A percentile compares a stretch with the other conserved stretches of the same genome.
phyloP scores from a whole-genome alignment of 768 basidiomycete genomes.

The Suillus placidus region DNA sequence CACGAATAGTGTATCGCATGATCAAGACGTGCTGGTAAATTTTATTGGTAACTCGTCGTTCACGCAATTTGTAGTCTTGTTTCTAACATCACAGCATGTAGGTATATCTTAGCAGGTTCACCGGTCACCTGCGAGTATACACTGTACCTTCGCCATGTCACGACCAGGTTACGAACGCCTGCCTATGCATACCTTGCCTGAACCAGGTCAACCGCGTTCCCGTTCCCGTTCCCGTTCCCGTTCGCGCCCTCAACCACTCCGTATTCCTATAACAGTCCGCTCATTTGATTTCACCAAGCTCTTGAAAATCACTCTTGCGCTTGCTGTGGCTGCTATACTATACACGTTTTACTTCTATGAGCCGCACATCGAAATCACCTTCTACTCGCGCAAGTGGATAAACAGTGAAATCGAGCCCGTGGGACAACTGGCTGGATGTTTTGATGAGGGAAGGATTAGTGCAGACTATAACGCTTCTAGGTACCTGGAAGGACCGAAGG shows the following conservation, averaged over 20 bases:
- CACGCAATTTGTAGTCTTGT: not conserved
- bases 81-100: not conserved
- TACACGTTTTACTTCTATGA: slow-evolving; percentile 67
- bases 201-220: slow-evolving; percentile 31
- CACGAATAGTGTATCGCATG: not conserved
- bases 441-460: slow-evolving; percentile 61
- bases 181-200: slow-evolving; percentile 48
- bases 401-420: slow-evolving; percentile 67
- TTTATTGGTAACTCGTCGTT: not conserved
- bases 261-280: slow-evolving; percentile 29
- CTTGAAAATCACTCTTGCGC: slow-evolving; percentile 49
- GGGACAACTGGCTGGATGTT: slow-evolving; percentile 72
- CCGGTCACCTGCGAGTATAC: not conserved
- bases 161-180: slow-evolving; percentile 50
- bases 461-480: slow-evolving; percentile 68
- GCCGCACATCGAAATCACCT: slow-evolving; percentile 82
- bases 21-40: not conserved
- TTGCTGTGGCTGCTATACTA: slow-evolving; percentile 41
- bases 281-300: slow-evolving; percentile 41
- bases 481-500: slow-evolving; percentile 63
- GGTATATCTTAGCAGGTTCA: not conserved
- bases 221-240: slow-evolving; percentile 32
- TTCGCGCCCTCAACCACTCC: slow-evolving; percentile 17
- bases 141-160: slow-evolving; percentile 31
- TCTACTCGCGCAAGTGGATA: slow-evolving; percentile 80